Evolutionary conservation across 2,329 filamentous ascomycete species (phyloP).

Genomic region (Alternaria sp.): DNA sequence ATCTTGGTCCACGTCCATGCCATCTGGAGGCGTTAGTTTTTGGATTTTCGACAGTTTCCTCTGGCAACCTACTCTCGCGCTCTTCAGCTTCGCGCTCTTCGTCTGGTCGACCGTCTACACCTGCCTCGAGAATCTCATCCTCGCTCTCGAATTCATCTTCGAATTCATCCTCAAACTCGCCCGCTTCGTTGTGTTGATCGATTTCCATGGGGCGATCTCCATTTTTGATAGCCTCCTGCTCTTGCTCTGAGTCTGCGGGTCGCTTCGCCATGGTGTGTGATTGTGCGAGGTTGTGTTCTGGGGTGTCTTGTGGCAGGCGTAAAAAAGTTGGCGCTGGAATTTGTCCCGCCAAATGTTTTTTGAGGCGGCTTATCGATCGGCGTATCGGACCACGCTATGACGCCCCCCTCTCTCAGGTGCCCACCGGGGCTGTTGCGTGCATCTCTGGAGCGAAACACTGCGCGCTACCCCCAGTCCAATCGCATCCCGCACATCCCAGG

Average conservation of each 20-base stretch:
- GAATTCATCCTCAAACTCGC: conserved; percentile 94
- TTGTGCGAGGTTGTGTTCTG: neutral
- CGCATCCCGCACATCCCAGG: conserved; percentile 22
- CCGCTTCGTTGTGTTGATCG: conserved; percentile 54
- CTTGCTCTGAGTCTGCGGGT: conserved; percentile 59
- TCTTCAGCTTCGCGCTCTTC: conserved; percentile 92
- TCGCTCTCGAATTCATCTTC: conserved; percentile 90
- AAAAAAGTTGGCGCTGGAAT: conserved; percentile 5
- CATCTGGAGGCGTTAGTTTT: conserved; percentile 55
- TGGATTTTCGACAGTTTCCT: conserved; percentile 18
- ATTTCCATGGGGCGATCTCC: conserved; percentile 64
- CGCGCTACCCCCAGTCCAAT: conserved; percentile 13
- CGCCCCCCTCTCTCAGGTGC: conserved; percentile 6
- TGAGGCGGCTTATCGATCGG: conserved; percentile 16
- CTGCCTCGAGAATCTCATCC: conserved; percentile 92
- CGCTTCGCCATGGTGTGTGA: conserved; percentile 63
- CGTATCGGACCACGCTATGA: conserved; percentile 4
- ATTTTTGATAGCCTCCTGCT: conserved; percentile 63
- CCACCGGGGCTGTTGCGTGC: neutral
- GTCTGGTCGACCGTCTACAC: conserved; percentile 90
- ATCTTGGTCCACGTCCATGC: conserved; percentile 92
- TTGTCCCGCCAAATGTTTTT: conserved; percentile 27
- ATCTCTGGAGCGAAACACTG: conserved; percentile 5
- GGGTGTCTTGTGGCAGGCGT: conserved; percentile 7
- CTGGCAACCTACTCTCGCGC: conserved; percentile 62